Evolutionary conservation across 768 basidiomycete genomes (phyloP).

Genomic region (Hebeloma cylindrosporum): DNA sequence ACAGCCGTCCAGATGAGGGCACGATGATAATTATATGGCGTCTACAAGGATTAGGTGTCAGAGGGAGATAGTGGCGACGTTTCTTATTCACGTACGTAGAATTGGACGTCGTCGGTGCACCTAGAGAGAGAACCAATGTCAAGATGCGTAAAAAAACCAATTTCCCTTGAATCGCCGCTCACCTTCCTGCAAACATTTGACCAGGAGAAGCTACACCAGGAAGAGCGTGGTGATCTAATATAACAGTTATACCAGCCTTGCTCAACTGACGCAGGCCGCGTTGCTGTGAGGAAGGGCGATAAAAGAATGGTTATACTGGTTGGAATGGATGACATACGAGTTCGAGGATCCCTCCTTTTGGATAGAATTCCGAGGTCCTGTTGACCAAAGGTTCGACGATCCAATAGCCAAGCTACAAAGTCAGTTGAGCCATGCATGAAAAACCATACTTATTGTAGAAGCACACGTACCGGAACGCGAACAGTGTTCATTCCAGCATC

Average conservation of each 20-base stretch:
- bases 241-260: conserved; percentile 61
- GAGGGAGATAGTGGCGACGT: no score
- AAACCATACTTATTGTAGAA: neutral
- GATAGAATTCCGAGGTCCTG: conserved; percentile 58
- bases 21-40: conserved; percentile 68
- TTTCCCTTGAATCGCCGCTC: no score
- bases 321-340: conserved; percentile 44
- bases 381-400: conserved; percentile 73
- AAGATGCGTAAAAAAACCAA: neutral
- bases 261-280: conserved; percentile 61
- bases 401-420: conserved; percentile 74
- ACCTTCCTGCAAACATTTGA: conserved; percentile 74
- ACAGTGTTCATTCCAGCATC: conserved; percentile 69
- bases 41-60: conserved; percentile 43
- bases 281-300: conserved; percentile 41
- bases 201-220: conserved; percentile 64
- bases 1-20: conserved; percentile 82
- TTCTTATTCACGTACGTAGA: conserved; percentile 55
- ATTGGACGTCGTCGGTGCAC: conserved; percentile 67
- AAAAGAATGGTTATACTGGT: neutral
- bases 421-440: no score
- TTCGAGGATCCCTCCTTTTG: conserved; percentile 65
- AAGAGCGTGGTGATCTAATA: conserved; percentile 67
- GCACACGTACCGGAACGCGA: conserved; percentile 61
- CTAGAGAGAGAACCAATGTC: conserved; percentile 30